A percentile compares a stretch with the other conserved stretches of the same genome.
Evolutionary conservation across 1,284 basidiomycete genomes (phyloP).

Genomic region (Cryptococcus jaspeensis): DNA sequence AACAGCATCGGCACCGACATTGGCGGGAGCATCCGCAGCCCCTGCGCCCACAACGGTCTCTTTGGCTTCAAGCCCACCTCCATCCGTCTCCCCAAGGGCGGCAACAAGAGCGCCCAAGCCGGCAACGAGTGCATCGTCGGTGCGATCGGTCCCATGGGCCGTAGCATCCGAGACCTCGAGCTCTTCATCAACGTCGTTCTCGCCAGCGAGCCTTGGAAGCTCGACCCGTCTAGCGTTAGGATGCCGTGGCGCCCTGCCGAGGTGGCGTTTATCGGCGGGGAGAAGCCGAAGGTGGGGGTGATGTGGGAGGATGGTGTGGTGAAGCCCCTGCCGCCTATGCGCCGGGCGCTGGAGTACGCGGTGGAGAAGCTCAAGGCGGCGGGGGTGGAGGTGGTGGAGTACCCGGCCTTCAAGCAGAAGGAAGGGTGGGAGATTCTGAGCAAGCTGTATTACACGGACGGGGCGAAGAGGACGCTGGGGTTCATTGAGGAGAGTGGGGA

Average conservation of each 20-base stretch:
- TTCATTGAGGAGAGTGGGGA: conserved; percentile 29
- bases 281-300: conserved; percentile 43
- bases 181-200: neutral
- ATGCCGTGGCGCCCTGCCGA: conserved; percentile 34
- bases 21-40: conserved; percentile 47
- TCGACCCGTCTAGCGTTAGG: conserved; percentile 16
- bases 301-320: conserved; percentile 51
- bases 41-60: conserved; percentile 27
- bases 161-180: conserved; percentile 14
- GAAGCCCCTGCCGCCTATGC: conserved; percentile 46
- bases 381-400: conserved; percentile 38
- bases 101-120: neutral
- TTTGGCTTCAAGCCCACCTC: conserved; percentile 46
- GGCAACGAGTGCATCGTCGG: conserved; percentile 8
- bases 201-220: neutral
- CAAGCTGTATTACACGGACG: conserved; percentile 43
- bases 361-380: conserved; percentile 27
- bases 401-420: conserved; percentile 20
- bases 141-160: neutral
- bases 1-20: conserved; percentile 50
- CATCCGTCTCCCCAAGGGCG: conserved; percentile 38
- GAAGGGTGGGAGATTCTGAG: conserved; percentile 25
- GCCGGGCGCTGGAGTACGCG: conserved; percentile 41
- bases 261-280: conserved; percentile 12
- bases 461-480: conserved; percentile 27